phyloP scores from a whole-genome alignment of 805 yeast species.

The Candida sanyiensis region DNA sequence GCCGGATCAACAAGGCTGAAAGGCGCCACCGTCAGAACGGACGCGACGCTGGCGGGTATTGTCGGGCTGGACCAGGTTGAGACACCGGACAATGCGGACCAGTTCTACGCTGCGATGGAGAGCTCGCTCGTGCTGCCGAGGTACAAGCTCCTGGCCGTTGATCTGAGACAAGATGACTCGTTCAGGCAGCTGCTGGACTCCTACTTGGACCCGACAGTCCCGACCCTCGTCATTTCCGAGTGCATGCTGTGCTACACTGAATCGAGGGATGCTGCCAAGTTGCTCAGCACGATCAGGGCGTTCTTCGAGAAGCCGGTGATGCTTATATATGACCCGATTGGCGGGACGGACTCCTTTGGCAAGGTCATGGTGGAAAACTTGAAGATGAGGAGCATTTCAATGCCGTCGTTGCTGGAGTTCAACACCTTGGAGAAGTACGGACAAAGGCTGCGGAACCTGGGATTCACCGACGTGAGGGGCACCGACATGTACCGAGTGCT shows the following conservation, averaged over 20 bases:
- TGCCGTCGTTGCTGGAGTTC: conserved; percentile 34
- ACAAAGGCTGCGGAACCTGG: conserved; percentile 15
- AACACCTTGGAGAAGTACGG: conserved; percentile 30
- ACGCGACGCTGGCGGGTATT: conserved; percentile 9
- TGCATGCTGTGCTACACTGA: conserved; percentile 52
- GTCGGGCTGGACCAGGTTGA: conserved; percentile 11
- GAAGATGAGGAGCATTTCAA: conserved; percentile 37
- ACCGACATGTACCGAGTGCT: conserved; percentile 32
- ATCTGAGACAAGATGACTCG: conserved; percentile 28
- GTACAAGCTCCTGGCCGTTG: conserved; percentile 28
- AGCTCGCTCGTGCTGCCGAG: conserved; percentile 23
- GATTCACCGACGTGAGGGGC: conserved; percentile 12
- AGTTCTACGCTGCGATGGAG: conserved; percentile 16
- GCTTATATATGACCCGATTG: conserved; percentile 55
- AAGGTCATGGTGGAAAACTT: conserved; percentile 48
- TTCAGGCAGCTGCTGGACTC: conserved; percentile 25
- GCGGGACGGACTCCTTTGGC: conserved; percentile 48
- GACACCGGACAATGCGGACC: conserved; percentile 4
- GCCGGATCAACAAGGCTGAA: conserved; percentile 42
- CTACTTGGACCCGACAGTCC: conserved; percentile 23
- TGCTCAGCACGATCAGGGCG: conserved; percentile 31
- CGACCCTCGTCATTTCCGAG: conserved; percentile 51
- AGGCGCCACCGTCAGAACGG: conserved; percentile 20
- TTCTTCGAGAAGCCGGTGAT: conserved; percentile 22
- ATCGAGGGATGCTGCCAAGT: conserved; percentile 34